Base-by-base conservation (phyloP, 2,329 filamentous ascomycete species). In the Xylariaceae sp. region DNA sequence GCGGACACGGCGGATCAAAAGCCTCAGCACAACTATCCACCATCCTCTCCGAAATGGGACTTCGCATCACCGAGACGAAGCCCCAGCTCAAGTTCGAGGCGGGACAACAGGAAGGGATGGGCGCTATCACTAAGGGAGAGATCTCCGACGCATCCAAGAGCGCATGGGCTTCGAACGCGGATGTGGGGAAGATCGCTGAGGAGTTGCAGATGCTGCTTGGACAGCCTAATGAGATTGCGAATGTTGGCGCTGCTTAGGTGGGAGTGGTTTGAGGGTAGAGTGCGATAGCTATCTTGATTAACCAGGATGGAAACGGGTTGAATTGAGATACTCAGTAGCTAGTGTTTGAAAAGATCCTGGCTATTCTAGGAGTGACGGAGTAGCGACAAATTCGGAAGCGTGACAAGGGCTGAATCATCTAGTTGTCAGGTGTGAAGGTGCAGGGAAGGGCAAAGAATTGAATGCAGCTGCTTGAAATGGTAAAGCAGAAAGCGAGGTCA, bases 1-100 rank as follows among this genome's bases (percentile, higher is more conserved):
- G 82, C 5, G 72, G 73, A 0, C 55, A 64, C 4, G 75, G 76
- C 31, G 76, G 75, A 28, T 54, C 50, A 39, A 50, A 53, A 17
- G 67, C 71, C 7, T 64, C 57, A 31, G 63, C 68, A 42, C 60
- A 64, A 42, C 60, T 66, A 19, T 61, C 62, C 42, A 55, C 58
- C 12, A 60, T 56, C 2, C 57, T 72, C 9, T 42, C 55, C 44
- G 62, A 62, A 12, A 63, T 71, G 61, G 64, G 67, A 12, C 54
- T 68, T n/a, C 53, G 57, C 7, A 59, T 71, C 17, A 59, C 63
- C n/a, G 64, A 64, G 41, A 68, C 66, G 10, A 65, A 63, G 6
- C 66, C 67, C 0, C 56, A 56, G 45, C 56, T 72, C n/a, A 45
- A 57, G 0, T 70, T 72, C 50, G 56, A 58, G 14, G 54, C 56